Base-by-base conservation (phyloP, 371 early-diverging fungal species). In the Apophysomyces trapeziformis region DNA sequence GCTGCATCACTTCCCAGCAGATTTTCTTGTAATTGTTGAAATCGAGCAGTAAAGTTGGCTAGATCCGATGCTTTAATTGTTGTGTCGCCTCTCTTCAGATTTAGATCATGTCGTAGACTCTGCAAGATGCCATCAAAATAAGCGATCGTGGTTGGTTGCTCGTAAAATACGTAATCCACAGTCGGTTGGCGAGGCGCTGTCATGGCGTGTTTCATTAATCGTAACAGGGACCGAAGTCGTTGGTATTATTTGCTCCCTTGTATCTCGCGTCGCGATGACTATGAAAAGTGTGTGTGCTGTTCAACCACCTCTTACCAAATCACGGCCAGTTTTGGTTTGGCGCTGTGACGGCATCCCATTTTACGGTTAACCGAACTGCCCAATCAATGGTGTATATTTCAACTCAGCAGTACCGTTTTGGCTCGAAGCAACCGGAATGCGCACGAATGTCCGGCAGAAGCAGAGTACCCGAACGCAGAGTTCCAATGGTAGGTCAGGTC, bases 11-110 rank as follows among this genome's bases (percentile, higher is more conserved):
- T 58, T 11, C 86, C 85, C 12, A 90, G 74, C 64, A 71, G 75
- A 44, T 81, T 80, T 43, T 87, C 70, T 73, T 90, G 90, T 57
- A 89, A 89, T 63, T 87, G 82, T 63, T 86, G 87, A 60, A 89
- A 71, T 13, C 75, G 75, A 16, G 85, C 84, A n/a, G 74, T 75
- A 50, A 89, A 87, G 44, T 76, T 74, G 4, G 89, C 79, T 36
- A 90, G 72, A 9, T 86, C 88, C 38, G 86, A 79, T 58, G 87
- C 81, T 44, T 73, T 82, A 69, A 83, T 63, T 14, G 78, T 67
- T 38, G 71, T 63, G 67, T 77, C 74, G 36, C 14, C 35, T 26
- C 80, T 83, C 9, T 77, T 66, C 1, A 76, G 66, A n/a, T 57
- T 71, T 21, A 88, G 72, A 61, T 86, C 87, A 44, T 70, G 66